A percentile compares a stretch with the other conserved stretches of the same genome.
These are phyloP conservation scores for Fusarium sterilihyphosum DNA, from an alignment of 2,329 filamentous ascomycete species.

Conservation along the genomic window DNA sequence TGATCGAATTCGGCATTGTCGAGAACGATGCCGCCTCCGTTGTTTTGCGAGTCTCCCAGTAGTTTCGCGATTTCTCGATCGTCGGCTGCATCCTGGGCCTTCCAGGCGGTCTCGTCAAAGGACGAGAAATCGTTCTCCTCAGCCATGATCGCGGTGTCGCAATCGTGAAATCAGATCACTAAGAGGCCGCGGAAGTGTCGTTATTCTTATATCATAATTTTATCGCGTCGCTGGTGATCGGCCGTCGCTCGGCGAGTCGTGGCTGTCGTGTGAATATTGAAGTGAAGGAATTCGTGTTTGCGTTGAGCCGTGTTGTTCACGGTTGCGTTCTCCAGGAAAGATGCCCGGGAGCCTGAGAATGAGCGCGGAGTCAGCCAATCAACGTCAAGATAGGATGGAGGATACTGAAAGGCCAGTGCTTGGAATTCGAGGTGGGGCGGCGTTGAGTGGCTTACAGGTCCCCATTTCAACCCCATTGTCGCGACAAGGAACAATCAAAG, in stretches of 20 bases:
- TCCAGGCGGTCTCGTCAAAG: conserved; percentile 50
- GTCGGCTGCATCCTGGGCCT: conserved; percentile 59
- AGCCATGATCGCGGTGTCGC: conserved; percentile 46
- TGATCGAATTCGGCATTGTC: conserved; percentile 64
- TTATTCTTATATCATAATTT: conserved; percentile 44
- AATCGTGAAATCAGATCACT: conserved; percentile 37
- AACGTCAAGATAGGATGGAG: conserved; percentile 2
- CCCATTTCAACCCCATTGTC: conserved; percentile 2
- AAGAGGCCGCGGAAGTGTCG: conserved; percentile 34
- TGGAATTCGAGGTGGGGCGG: conserved; percentile 4
- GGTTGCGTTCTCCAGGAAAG: conserved; percentile 22
- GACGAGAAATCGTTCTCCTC: conserved; percentile 49
- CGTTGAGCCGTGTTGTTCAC: conserved; percentile 37
- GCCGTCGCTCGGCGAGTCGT: conserved; percentile 5
- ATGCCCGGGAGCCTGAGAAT: conserved; percentile 5
- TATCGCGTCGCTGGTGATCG: background rate
- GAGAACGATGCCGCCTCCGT: conserved; percentile 54
- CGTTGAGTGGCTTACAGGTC: background rate
- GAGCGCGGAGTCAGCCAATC: conserved; percentile 30
- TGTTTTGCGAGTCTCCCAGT: conserved; percentile 55
- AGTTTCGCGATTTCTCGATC: conserved; percentile 58
- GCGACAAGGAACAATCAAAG: background rate
- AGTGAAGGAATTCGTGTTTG: conserved; percentile 8
- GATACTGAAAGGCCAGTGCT: conserved; percentile 13
- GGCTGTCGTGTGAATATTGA: conserved; percentile 1